Base-by-base conservation (phyloP, 2,329 filamentous ascomycete species). In the Elsinoe fawcettii region DNA sequence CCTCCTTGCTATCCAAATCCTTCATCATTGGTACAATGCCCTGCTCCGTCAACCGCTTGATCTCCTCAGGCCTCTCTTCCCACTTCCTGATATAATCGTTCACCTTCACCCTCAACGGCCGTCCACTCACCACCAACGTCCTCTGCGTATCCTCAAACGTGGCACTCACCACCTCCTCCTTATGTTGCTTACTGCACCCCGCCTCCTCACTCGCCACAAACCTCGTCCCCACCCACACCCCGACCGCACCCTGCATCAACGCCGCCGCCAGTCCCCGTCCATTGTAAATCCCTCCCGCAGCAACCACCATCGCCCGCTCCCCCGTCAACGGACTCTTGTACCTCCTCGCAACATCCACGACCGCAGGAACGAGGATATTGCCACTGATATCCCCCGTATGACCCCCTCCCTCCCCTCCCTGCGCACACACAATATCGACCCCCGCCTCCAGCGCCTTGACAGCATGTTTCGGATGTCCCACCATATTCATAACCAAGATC, bases 401-500 rank as follows among this genome's bases (percentile, higher is more conserved):
- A 0, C 91, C 92, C 16, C 92, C 92, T 1, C 91, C 92, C 71
- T 97, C 92, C 54, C 90, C 90, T 47, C 92, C 92, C 75, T 97
- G 92, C 1, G 91, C 85, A 69, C 90, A 96, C 5, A 97, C 81
- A 62, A 96, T 85, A 72, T 97, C 92, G 8, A 95, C 90, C 43
- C 92, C 92, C 0, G 86, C 81, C 51, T 90, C 83, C 3, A 97
- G 76, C 2, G 91, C 91, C 75, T 96, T 96, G 69, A 86, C 81
- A 0, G 91, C 91, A 70, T 97, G 92, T 69, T 87, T 90, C 1
- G 92, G 91, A 65, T 91, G 88, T 0, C 92, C 92, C 18, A 96
- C 90, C 91, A 96, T 96, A 71, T 96, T 96, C 90, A 96, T 96
- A 34, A 96, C 79, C 59, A 95, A 69, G 39, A 97, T 87, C 0